Percentiles rank a stretch among this genome's conserved stretches.
Conservation (phyloP, 148 eudicot genomes). For the Chenopodium album region DNA sequence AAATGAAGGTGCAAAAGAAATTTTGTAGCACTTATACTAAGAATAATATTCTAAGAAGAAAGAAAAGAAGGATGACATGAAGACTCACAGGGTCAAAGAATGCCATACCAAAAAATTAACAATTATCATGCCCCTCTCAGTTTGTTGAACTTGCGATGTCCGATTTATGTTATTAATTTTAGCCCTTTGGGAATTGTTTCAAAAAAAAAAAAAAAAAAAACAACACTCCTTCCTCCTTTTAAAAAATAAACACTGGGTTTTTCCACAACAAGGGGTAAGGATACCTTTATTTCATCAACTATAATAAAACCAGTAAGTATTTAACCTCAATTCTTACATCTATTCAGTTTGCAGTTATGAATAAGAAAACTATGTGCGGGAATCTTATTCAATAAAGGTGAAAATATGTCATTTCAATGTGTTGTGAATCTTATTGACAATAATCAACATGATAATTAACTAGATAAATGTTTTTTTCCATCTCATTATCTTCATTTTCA, state of each 20-base stretch:
- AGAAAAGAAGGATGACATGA: not conserved
- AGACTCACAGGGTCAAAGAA: not conserved
- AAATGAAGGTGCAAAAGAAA: not conserved
- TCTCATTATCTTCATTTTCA: not conserved
- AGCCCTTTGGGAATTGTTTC: too few relatives aligned
- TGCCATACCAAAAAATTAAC: not conserved
- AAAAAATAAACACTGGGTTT: not conserved
- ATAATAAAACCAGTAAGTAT: not conserved
- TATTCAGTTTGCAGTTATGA: not conserved
- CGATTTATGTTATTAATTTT: too few relatives aligned
- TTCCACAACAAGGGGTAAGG: not conserved
- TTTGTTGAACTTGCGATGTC: too few relatives aligned
- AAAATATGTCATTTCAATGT: not conserved
- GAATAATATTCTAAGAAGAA: not conserved
- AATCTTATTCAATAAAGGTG: not conserved
- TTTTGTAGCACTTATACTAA: not conserved
- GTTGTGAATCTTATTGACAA: not conserved
- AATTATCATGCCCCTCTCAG: not conserved
- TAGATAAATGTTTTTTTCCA: not conserved
- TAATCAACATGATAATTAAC: not conserved
- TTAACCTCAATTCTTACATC: not conserved
- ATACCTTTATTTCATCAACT: not conserved
- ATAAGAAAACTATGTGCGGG: not conserved
- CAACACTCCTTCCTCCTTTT: not conserved
- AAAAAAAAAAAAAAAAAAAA: too few relatives aligned